A percentile compares a stretch with the other conserved stretches of the same genome.
phyloP scores from a whole-genome alignment of 1,139 yeast species.

The Saccharomycopsis crataegensis region DNA sequence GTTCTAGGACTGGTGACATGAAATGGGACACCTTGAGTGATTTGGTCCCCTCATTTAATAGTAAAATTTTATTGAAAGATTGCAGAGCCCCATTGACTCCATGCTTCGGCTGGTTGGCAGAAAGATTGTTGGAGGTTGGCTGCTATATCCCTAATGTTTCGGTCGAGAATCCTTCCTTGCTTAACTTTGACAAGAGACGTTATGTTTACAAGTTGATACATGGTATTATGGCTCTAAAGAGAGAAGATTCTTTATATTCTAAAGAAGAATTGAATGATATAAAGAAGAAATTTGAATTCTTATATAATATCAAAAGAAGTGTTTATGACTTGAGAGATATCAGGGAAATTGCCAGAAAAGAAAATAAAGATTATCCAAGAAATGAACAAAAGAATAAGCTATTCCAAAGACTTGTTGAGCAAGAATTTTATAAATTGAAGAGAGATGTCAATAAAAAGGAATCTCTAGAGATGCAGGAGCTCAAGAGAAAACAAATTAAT shows the following conservation, averaged over 20 bases:
- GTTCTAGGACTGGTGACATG: constrained; percentile 24
- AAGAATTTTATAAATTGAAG: constrained; percentile 43
- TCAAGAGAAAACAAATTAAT: constrained; percentile 22
- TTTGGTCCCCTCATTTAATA: constrained; percentile 32
- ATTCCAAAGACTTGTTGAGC: constrained; percentile 37
- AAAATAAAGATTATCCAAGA: constrained; percentile 32
- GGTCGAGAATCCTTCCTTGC: constrained; percentile 46
- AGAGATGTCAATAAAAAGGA: constrained; percentile 45
- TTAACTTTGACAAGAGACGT: constrained; percentile 64
- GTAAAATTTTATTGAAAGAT: constrained; percentile 41
- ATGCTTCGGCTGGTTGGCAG: constrained; percentile 76
- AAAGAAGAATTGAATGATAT: constrained; percentile 22
- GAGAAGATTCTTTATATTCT: constrained; percentile 19
- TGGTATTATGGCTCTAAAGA: constrained; percentile 40
- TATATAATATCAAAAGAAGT: constrained; percentile 25
- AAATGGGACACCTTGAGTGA: constrained; percentile 24
- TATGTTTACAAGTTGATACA: constrained; percentile 51
- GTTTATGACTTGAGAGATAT: constrained; percentile 25
- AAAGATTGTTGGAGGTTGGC: constrained; percentile 54
- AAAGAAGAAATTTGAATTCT: constrained; percentile 24
- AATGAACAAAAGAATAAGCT: constrained; percentile 31
- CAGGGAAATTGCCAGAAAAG: constrained; percentile 37
- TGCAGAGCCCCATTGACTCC: constrained; percentile 53
- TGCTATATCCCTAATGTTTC: constrained; percentile 64
- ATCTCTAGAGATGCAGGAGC: constrained; percentile 33